Evolutionary conservation across 176 grass and related monocot species (phyloP), one percentile per base, ranked within the genome.

Genomic region (Pontederia paniculata): DNA sequence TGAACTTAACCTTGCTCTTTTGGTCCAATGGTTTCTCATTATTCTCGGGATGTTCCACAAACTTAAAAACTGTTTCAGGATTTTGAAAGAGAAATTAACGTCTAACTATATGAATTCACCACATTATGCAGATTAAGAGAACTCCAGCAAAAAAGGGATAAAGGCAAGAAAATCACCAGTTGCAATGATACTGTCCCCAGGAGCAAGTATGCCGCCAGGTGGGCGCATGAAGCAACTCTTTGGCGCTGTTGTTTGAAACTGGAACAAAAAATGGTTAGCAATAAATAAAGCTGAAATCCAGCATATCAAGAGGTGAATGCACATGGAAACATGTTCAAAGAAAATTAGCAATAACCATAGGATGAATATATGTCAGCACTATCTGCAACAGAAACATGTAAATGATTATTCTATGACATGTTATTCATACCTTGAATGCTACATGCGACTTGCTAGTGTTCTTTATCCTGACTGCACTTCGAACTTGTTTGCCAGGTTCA

Each of bases 211-310:
- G 14, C 81, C 83, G 57, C 93, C 86, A 64, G 93, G 93, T 53
- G 93, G 93, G 49, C 93, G 80, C 93, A 98, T 98, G 52, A 98
- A 98, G 49, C 86, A 98, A 75, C 93, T 90, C 77, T 91, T 98
- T 23, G 86, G 93, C 17, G 86, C 86, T 69, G 93, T 98, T 71
- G 93, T 98, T 98, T 98, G 93, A 63, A 98, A 98, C 93, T 98
- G 67, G 54, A 79, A 52, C 47, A 13, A 41, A 17, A 19, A 19
- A 28, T 12, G 48, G 14, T 47, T 31, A 48, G 6, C 21, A 47
- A 31, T 31, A 58, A 14, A 28, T 15, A 28, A 58, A 58, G 20
- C 20, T 1, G 12, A 15, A 11, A 23, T 31, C 37, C 13, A n/a
- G n/a, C n/a, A n/a, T n/a, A n/a, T n/a, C n/a, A n/a, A n/a, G n/a